Percentiles rank a stretch among this genome's conserved stretches.
phyloP scores from a whole-genome alignment of 2,329 filamentous ascomycete genomes.

The Epichloe sp. region DNA sequence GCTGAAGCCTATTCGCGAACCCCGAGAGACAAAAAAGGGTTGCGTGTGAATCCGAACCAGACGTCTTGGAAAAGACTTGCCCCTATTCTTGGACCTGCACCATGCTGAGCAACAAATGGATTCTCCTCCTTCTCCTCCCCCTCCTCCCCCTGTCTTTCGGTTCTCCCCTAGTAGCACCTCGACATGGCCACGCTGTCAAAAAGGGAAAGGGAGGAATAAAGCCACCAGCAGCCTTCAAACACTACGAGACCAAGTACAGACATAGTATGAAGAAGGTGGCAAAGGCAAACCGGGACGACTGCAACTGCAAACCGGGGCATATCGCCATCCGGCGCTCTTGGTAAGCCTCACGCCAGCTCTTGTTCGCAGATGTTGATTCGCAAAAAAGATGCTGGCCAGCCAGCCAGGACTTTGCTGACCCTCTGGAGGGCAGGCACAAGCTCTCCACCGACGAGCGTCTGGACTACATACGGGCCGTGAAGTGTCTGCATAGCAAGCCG shows the following conservation, averaged over 20 bases:
- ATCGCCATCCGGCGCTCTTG: conserved; percentile 1
- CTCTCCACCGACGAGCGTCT: not conserved
- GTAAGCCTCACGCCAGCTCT: not conserved
- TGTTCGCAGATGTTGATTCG: not conserved
- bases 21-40: no score
- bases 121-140: no score
- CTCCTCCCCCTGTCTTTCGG: no score
- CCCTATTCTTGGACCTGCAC: no score
- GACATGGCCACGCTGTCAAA: no score
- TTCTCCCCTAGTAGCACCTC: no score
- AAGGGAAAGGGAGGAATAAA: not conserved
- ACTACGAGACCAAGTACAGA: conserved; percentile 1
- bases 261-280: not conserved
- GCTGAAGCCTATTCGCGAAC: no score
- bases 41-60: no score
- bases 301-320: not conserved
- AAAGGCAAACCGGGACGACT: not conserved
- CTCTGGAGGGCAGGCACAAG: not conserved
- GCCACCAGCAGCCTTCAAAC: conserved; percentile 9
- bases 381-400: not conserved
- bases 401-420: no score
- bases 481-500: conserved; percentile 6
- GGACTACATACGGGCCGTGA: conserved; percentile 1
- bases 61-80: no score
- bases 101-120: no score